A percentile compares a stretch with the other conserved stretches of the same genome.
phyloP scores from a whole-genome alignment of 306 rosid genomes.

The Prunus mira region DNA sequence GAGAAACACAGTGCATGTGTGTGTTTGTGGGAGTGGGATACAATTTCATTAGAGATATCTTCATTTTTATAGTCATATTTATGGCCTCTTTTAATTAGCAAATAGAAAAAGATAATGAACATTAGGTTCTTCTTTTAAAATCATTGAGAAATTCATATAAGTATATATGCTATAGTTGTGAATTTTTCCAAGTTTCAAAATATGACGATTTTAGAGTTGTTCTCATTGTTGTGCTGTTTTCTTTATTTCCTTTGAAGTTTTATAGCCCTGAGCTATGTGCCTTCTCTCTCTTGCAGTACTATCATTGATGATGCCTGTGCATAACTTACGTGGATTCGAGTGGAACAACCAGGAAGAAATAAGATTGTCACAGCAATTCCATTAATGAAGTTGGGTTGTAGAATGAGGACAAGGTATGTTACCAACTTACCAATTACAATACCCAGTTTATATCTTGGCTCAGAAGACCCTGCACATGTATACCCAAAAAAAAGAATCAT shows the following conservation, averaged over 20 bases:
- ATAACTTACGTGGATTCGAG: neutral
- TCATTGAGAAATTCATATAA: neutral
- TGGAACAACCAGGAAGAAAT: neutral
- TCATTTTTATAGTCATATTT: too few species aligned
- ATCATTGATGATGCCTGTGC: neutral
- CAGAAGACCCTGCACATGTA: neutral
- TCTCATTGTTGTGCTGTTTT: neutral
- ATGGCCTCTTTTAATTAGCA: neutral
- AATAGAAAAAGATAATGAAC: neutral
- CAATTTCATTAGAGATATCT: neutral
- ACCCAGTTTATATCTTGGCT: neutral
- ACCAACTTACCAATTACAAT: neutral
- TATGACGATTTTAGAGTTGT: neutral
- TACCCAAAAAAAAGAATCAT: neutral
- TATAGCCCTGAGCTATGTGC: neutral
- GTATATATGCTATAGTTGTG: neutral
- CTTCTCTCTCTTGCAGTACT: constrained; percentile 1
- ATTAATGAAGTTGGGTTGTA: neutral
- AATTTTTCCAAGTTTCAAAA: neutral
- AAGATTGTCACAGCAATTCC: neutral
- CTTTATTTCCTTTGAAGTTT: neutral
- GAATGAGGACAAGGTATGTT: neutral
- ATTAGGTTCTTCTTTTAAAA: neutral
- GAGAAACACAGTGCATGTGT: neutral
- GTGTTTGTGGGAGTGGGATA: neutral